Conservation (phyloP, 805 yeast species). For the Candida nitratophila region DNA sequence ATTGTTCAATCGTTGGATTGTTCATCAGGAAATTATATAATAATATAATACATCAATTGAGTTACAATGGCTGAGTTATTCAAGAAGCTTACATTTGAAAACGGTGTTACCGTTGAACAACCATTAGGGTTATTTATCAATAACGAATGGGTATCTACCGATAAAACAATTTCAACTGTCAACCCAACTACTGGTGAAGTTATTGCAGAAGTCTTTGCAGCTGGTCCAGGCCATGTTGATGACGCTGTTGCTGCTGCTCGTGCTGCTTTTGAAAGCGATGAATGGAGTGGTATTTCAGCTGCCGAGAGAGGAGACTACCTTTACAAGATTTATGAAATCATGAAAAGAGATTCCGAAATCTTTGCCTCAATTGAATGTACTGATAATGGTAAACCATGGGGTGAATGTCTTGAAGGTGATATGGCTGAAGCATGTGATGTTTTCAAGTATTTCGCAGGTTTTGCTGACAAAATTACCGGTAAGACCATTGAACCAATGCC, state of each 20-base stretch:
- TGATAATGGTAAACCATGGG: conserved; percentile 53
- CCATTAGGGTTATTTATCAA: conserved; percentile 54
- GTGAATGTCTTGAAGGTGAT: conserved; percentile 37
- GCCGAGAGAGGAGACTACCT: conserved; percentile 44
- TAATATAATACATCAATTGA: conserved; percentile 10
- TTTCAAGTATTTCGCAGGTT: conserved; percentile 67
- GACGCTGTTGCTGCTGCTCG: conserved; percentile 61
- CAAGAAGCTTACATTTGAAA: conserved; percentile 19
- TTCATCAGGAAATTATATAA: too few relatives aligned
- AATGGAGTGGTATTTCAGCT: conserved; percentile 45
- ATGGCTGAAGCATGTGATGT: conserved; percentile 27
- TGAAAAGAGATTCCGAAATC: conserved; percentile 42
- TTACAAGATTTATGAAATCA: conserved; percentile 42
- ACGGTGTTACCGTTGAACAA: conserved; percentile 23
- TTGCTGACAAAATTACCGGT: conserved; percentile 73
- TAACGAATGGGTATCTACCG: conserved; percentile 38
- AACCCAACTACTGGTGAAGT: conserved; percentile 47
- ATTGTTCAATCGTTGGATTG: not conserved
- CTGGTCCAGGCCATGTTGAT: conserved; percentile 53
- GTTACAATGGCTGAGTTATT: not conserved
- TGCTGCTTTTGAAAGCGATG: conserved; percentile 42
- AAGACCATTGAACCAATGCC: conserved; percentile 47
- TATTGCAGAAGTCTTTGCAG: conserved; percentile 51
- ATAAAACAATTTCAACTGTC: conserved; percentile 15
- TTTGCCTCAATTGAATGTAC: conserved; percentile 48